phyloP scores from a whole-genome alignment of 768 basidiomycete species.

The Suillus placidus region DNA sequence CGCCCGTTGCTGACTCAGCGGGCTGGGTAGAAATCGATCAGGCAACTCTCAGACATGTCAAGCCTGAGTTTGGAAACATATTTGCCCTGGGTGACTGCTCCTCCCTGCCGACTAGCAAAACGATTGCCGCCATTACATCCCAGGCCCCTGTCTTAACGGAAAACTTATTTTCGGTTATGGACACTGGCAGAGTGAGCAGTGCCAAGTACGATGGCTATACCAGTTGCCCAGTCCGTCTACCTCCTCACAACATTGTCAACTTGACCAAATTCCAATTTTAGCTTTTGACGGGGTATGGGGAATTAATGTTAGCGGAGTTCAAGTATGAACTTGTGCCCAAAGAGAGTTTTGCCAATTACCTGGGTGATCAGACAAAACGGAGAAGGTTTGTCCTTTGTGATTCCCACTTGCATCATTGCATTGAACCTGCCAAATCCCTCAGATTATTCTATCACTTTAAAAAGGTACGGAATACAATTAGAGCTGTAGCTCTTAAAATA shows the following conservation, averaged over 20 bases:
- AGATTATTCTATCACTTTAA: slow-evolving; percentile 88
- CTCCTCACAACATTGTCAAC: slow-evolving; percentile 8
- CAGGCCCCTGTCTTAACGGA: slow-evolving; percentile 91
- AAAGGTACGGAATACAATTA: slow-evolving; percentile 48
- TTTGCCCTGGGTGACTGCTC: slow-evolving; percentile 94
- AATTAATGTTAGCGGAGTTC: slow-evolving; percentile 90
- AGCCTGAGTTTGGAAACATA: slow-evolving; percentile 78
- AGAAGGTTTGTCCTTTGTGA: slow-evolving; percentile 53
- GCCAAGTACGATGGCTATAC: slow-evolving; percentile 90
- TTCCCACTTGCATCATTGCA: slow-evolving; percentile 1
- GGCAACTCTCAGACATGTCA: slow-evolving; percentile 79
- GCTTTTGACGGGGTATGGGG: slow-evolving; percentile 81
- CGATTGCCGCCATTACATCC: slow-evolving; percentile 89
- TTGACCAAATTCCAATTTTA: slow-evolving; percentile 29
- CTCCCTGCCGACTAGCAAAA: slow-evolving; percentile 93
- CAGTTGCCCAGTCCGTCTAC: slow-evolving; percentile 72
- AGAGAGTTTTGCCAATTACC: slow-evolving; percentile 72
- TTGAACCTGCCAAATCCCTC: slow-evolving; percentile 14
- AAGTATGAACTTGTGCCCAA: slow-evolving; percentile 88
- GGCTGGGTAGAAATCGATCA: slow-evolving; percentile 92
- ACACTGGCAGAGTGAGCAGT: slow-evolving; percentile 66
- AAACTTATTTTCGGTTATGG: slow-evolving; percentile 78
- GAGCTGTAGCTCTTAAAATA: slow-evolving; percentile 1
- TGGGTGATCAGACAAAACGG: slow-evolving; percentile 78
- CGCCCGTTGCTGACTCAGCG: slow-evolving; percentile 74